These are phyloP conservation scores for Diaporthe vexans DNA, from an alignment of 2,329 filamentous ascomycete genomes.

Conservation along the genomic window DNA sequence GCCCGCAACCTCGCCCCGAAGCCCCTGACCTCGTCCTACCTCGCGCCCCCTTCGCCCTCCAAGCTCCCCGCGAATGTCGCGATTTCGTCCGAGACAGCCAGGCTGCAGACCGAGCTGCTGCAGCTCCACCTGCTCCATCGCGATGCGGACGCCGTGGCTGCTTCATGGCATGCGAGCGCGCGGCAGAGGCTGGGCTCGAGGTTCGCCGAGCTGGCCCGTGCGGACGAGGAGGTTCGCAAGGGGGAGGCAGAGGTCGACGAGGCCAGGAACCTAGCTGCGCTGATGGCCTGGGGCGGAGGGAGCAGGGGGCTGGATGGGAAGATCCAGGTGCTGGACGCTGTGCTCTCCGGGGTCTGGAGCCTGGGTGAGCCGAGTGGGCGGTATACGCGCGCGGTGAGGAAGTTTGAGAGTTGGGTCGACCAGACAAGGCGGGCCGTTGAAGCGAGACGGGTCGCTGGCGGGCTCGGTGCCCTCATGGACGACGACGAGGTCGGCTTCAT, in stretches of 20 bases:
- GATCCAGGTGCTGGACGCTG: constrained; percentile 69
- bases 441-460: constrained; percentile 55
- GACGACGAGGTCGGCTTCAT: constrained; percentile 62
- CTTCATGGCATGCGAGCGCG: constrained; percentile 71
- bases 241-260: constrained; percentile 62
- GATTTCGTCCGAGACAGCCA: constrained; percentile 69
- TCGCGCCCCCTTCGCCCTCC: constrained; percentile 72
- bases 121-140: constrained; percentile 76
- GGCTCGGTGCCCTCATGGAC: constrained; percentile 45
- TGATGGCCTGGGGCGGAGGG: constrained; percentile 64
- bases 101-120: constrained; percentile 74
- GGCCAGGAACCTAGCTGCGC: constrained; percentile 63
- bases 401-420: constrained; percentile 73
- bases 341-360: constrained; percentile 70
- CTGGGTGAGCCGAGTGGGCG: constrained; percentile 69
- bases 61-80: constrained; percentile 73
- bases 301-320: constrained; percentile 65
- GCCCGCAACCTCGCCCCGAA: constrained; percentile 73
- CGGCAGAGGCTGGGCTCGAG: constrained; percentile 60
- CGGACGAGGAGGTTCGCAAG: constrained; percentile 52
- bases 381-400: constrained; percentile 66
- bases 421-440: constrained; percentile 62
- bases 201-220: constrained; percentile 57
- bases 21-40: constrained; percentile 69
- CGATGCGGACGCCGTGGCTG: constrained; percentile 59